A percentile compares a stretch with the other conserved stretches of the same genome.
Conservation (phyloP, 1,284 basidiomycete genomes). For the Dichomitus squalens region DNA sequence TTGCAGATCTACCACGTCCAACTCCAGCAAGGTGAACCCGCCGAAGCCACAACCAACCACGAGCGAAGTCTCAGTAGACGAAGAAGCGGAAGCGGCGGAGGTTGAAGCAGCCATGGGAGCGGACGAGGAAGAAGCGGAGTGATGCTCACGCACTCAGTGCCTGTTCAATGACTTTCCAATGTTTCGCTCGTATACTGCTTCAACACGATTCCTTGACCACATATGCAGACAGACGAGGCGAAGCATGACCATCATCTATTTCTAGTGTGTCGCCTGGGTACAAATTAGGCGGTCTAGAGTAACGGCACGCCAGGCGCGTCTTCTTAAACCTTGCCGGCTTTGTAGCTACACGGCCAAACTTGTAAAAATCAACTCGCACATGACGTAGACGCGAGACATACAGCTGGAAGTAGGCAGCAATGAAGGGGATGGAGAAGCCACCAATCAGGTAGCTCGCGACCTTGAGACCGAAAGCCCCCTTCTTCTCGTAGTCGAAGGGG, state of each 20-base stretch:
- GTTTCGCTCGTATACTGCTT: background rate
- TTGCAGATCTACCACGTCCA: constrained; percentile 44
- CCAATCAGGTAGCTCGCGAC: constrained; percentile 51
- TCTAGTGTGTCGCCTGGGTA: constrained; percentile 9
- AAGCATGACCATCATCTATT: constrained; percentile 1
- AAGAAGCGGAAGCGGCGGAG: constrained; percentile 14
- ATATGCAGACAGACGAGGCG: background rate
- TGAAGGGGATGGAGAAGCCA: constrained; percentile 71
- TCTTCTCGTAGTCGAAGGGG: constrained; percentile 66
- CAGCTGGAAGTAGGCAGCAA: constrained; percentile 66
- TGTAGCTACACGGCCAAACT: constrained; percentile 15
- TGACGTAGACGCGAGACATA: constrained; percentile 40
- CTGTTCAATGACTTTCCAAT: background rate
- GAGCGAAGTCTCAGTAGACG: background rate
- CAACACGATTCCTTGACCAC: too few relatives aligned
- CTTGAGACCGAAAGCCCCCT: constrained; percentile 60
- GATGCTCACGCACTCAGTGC: background rate
- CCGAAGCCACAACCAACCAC: background rate
- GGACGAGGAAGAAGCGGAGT: constrained; percentile 8
- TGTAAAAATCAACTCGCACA: background rate
- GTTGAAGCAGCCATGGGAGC: constrained; percentile 17
- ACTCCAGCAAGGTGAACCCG: constrained; percentile 14
- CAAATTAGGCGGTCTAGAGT: constrained; percentile 23
- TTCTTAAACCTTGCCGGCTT: constrained; percentile 23
- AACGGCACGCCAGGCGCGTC: constrained; percentile 2